phyloP scores from a whole-genome alignment of 140 eudicot genomes.

The Erigeron philadelphicus region DNA sequence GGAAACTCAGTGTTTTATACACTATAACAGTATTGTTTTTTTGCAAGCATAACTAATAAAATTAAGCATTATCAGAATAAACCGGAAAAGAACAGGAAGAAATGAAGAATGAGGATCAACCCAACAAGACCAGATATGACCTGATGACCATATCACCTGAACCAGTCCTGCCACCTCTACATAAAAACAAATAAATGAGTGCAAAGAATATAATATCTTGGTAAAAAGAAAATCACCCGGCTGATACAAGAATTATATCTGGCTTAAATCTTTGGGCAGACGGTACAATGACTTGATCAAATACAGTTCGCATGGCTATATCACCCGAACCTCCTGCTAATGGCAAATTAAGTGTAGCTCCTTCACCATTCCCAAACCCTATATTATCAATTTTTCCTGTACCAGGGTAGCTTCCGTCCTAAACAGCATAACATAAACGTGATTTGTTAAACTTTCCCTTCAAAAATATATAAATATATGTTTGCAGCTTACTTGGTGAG shows the following conservation, averaged over 20 bases:
- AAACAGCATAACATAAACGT: constrained; percentile 6
- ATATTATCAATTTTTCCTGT: constrained; percentile 77
- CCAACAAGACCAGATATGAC: background rate
- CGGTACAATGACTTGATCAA: constrained; percentile 80
- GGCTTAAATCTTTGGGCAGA: constrained; percentile 87
- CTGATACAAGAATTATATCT: constrained; percentile 89
- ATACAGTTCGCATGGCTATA: constrained; percentile 79
- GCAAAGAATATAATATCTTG: background rate
- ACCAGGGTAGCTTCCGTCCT: constrained; percentile 99
- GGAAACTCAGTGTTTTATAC: background rate
- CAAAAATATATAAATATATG: background rate
- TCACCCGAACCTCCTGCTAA: constrained; percentile 96
- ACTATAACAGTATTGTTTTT: background rate
- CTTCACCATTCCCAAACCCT: constrained; percentile 78
- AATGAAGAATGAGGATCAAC: background rate
- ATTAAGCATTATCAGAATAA: background rate
- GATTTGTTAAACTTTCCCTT: background rate
- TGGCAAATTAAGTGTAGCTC: constrained; percentile 82
- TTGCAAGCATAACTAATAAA: background rate
- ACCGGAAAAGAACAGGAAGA: background rate
- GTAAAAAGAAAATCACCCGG: constrained; percentile 51
- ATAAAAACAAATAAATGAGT: background rate
- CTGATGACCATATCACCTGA: background rate
- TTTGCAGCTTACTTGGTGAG: constrained; percentile 69
- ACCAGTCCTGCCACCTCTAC: constrained; percentile 4